phyloP scores from a whole-genome alignment of 2,329 filamentous ascomycete species.

The Incumbomyces lentus region DNA sequence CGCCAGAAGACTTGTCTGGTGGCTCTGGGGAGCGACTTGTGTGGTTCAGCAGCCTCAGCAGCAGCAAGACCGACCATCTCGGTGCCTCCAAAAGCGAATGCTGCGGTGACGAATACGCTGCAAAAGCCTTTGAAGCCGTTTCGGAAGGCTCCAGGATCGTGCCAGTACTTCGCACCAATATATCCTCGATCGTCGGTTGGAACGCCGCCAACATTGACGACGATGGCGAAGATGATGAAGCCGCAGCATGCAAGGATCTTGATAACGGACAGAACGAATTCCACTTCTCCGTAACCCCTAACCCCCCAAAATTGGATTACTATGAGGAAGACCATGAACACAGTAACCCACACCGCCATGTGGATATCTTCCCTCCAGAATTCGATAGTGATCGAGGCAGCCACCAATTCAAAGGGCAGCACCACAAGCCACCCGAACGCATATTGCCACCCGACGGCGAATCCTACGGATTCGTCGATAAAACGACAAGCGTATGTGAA shows the following conservation, averaged over 20 bases:
- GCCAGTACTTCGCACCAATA: conserved; percentile 70
- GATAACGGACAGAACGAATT: conserved; percentile 69
- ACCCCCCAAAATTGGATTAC: conserved; percentile 73
- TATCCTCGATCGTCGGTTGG: conserved; percentile 54
- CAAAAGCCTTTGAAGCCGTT: conserved; percentile 58
- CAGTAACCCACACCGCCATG: conserved; percentile 45
- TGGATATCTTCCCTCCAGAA: conserved; percentile 19
- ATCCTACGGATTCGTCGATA: conserved; percentile 35
- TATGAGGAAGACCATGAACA: conserved; percentile 64
- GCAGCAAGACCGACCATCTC: conserved; percentile 53
- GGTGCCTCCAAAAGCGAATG: conserved; percentile 53
- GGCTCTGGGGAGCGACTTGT: conserved; percentile 53
- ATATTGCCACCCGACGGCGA: conserved; percentile 32
- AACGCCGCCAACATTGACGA: conserved; percentile 67
- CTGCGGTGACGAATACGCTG: conserved; percentile 53
- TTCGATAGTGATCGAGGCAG: conserved; percentile 16
- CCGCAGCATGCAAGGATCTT: conserved; percentile 72
- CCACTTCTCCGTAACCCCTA: conserved; percentile 71
- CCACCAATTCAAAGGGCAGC: conserved; percentile 18
- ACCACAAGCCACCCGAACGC: conserved; percentile 16
- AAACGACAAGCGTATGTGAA: conserved; percentile 59
- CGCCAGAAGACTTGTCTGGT: conserved; percentile 63
- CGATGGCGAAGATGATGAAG: conserved; percentile 49
- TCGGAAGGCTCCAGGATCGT: conserved; percentile 60
- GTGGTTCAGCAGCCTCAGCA: conserved; percentile 48